Base-by-base conservation (phyloP, 345 rosid species). In the Hibiscus mutabilis region DNA sequence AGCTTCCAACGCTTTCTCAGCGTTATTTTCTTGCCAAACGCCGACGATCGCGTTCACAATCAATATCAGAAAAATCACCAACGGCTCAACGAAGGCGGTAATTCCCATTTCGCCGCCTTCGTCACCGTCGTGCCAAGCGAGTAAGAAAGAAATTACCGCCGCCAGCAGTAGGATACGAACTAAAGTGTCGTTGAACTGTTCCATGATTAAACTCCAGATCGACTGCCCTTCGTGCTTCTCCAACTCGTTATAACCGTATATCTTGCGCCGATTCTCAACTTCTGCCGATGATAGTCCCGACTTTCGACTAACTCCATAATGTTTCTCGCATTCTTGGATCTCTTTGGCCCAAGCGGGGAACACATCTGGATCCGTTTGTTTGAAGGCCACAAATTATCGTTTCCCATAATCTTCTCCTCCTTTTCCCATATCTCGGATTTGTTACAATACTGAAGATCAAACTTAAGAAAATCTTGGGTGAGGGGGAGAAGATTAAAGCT, bases 1-100 rank as follows among this genome's bases (percentile, higher is more conserved):
- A 5, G 91, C 91, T 67, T 87, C 94, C 57, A 89, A 62, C 6
- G 94, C 91, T 75, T 89, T 89, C 87, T 89, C 94, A 0, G 89
- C 91, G 68, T 87, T 87, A 25, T 67, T 85, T 70, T 87, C 94
- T 67, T 89, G 94, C 91, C 91, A 89, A 68, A 89, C 81, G 15
- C 94, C 91, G 0, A 89, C 89, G 27, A 85, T 35, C 0, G 91
- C 89, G 70, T 89, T 89, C 64, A 89, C 76, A 46, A 89, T 87
- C 77, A 89, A 77, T 66, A 89, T 89, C 71, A 89, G 58, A 77
- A 89, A 89, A 29, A 89, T 89, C 15, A 89, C 94, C 66, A 89
- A 61, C 6, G 94, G 94, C 77, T 89, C 94, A 61, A 87, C 91
- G 31, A 87, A 87, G 1, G 91, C 88, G 0, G 94, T 89, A 19